A percentile compares a stretch with the other conserved stretches of the same genome.
phyloP scores from a whole-genome alignment of 441 rosid genomes.

The Syzygium syzygioides region DNA sequence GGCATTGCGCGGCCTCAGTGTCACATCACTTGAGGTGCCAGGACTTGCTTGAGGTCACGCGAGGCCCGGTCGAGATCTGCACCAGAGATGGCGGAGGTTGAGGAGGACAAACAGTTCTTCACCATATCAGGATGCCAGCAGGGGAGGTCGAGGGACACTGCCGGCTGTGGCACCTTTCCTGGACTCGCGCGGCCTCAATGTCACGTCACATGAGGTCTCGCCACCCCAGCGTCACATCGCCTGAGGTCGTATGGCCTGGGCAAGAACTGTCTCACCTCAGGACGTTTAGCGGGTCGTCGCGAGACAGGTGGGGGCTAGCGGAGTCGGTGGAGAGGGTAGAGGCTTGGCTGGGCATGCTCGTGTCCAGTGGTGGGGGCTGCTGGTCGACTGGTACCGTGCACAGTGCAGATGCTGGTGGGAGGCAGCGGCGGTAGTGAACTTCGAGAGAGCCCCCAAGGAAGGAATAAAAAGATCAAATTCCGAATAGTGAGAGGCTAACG shows the following conservation, averaged over 20 bases:
- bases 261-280: not conserved
- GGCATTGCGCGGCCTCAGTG: not conserved
- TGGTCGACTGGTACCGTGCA: not conserved
- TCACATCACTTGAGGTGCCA: not conserved
- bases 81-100: not conserved
- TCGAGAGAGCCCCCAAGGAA: not conserved
- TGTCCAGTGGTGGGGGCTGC: not conserved
- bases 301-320: not conserved
- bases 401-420: not conserved
- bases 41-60: not conserved
- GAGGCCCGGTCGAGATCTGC: not conserved
- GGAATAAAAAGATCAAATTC: not conserved
- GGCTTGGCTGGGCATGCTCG: not conserved
- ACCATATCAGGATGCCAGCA: not conserved
- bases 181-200: not conserved
- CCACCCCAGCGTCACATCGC: fast-evolving
- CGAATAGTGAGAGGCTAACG: not conserved
- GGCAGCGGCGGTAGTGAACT: not conserved
- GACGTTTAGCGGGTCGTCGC: not conserved
- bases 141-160: not conserved
- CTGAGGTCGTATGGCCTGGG: not conserved
- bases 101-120: not conserved
- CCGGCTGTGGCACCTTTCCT: not conserved
- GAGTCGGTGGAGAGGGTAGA: not conserved
- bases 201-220: too few species aligned